Evolutionary conservation across 1,284 basidiomycete genomes (phyloP).

Genomic region (Sphagnurus paluster): DNA sequence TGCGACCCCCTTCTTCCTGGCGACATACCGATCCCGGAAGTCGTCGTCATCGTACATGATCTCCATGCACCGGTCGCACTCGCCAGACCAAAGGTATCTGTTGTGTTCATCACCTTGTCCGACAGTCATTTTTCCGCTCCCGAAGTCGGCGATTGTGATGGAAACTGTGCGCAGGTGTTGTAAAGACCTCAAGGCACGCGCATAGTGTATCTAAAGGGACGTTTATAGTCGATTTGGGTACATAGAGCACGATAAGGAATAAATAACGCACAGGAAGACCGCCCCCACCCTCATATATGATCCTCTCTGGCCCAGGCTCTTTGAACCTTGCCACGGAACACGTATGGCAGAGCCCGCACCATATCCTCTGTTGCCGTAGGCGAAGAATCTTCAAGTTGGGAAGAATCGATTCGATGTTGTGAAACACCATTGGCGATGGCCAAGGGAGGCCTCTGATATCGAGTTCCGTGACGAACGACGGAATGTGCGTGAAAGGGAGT

Average conservation of each 20-base stretch:
- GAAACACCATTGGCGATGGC: slow-evolving; percentile 31
- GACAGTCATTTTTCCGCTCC: slow-evolving; percentile 21
- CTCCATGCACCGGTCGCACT: slow-evolving; percentile 37
- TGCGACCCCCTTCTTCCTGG: slow-evolving; percentile 27
- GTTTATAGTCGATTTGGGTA: neutral
- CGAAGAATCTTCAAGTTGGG: slow-evolving; percentile 26
- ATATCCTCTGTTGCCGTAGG: slow-evolving; percentile 28
- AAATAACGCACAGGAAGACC: slow-evolving; percentile 32
- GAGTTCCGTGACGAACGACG: slow-evolving; percentile 25
- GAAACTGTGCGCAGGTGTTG: slow-evolving; percentile 27
- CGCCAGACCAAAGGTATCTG: slow-evolving; percentile 32
- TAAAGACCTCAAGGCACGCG: slow-evolving; percentile 25
- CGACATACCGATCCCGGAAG: slow-evolving; percentile 30
- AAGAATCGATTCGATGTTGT: slow-evolving; percentile 22
- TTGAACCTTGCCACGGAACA: slow-evolving; percentile 28
- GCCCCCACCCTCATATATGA: slow-evolving; percentile 30
- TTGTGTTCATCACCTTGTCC: slow-evolving; percentile 17
- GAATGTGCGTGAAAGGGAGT: slow-evolving; percentile 26
- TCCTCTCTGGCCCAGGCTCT: slow-evolving; percentile 22
- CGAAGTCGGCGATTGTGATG: slow-evolving; percentile 27
- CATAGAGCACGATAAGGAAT: neutral
- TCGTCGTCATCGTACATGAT: slow-evolving; percentile 31
- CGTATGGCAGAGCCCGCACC: slow-evolving; percentile 37
- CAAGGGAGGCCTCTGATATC: slow-evolving; percentile 32
- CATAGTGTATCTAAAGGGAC: slow-evolving; percentile 29